phyloP scores from a whole-genome alignment of 73 alveolate species.

The Tetrahymena borealis region DNA sequence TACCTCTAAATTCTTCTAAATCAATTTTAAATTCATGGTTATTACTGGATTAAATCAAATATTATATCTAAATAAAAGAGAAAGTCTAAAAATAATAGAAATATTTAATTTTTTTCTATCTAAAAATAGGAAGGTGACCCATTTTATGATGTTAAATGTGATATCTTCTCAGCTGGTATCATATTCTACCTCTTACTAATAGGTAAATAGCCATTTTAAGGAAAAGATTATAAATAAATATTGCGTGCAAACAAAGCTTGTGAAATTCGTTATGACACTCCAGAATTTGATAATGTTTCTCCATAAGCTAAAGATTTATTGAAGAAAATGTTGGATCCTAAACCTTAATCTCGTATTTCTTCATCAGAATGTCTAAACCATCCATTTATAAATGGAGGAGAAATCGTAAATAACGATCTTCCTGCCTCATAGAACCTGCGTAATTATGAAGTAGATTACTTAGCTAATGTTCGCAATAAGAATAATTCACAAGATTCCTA shows the following conservation, averaged over 20 bases:
- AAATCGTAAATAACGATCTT: neutral
- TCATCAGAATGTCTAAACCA: conserved; percentile 25
- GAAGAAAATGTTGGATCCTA: conserved; percentile 11
- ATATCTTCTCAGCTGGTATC: conserved; percentile 37
- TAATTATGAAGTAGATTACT: conserved; percentile 9
- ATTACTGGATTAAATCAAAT: no score
- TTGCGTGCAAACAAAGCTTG: conserved; percentile 30
- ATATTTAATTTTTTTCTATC: no score
- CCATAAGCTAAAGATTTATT: conserved; percentile 7
- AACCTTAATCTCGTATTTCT: conserved; percentile 15
- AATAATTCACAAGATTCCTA: neutral
- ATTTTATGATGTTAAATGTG: conserved; percentile 40
- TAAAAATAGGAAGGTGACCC: conserved; percentile 41
- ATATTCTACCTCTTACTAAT: conserved; percentile 12
- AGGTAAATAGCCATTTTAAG: conserved; percentile 34
- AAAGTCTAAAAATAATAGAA: no score
- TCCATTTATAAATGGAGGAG: conserved; percentile 15
- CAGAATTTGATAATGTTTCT: neutral
- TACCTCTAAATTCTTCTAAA: no score
- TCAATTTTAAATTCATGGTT: no score
- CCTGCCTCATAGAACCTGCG: conserved; percentile 1
- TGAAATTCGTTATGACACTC: conserved; percentile 10
- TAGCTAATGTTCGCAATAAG: conserved; percentile 3
- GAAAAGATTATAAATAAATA: conserved; percentile 25
- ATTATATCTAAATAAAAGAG: no score